Percentiles rank a stretch among this genome's conserved stretches.
Evolutionary conservation across 1,139 yeast species (phyloP).

Genomic region (Saccharomyces hybrid): DNA sequence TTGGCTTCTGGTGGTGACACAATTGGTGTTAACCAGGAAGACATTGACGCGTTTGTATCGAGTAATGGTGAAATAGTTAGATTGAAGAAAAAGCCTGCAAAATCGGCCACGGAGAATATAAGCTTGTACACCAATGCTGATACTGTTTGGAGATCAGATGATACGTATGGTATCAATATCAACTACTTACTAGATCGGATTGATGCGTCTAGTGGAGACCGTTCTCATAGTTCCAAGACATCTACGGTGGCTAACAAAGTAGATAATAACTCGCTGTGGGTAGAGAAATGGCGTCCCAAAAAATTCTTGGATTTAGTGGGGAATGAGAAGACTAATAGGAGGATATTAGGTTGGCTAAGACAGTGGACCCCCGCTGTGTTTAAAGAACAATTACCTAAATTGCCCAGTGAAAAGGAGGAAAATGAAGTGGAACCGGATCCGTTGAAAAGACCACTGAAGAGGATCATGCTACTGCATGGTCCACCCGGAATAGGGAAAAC

Average conservation of each 20-base stretch:
- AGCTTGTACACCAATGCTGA: not conserved
- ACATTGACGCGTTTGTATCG: not conserved
- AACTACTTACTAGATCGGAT: conserved; percentile 32
- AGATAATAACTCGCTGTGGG: conserved; percentile 40
- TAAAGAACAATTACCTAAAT: conserved; percentile 35
- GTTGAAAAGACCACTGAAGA: conserved; percentile 62
- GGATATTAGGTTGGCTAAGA: conserved; percentile 68
- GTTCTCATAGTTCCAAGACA: not conserved
- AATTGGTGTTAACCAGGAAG: not conserved
- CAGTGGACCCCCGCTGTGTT: conserved; percentile 73
- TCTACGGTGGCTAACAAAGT: not conserved
- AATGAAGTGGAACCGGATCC: conserved; percentile 37
- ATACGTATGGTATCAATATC: conserved; percentile 34
- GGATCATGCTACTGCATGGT: conserved; percentile 71
- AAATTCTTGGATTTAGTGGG: conserved; percentile 70
- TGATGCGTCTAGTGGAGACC: conserved; percentile 14
- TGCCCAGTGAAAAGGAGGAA: conserved; percentile 7
- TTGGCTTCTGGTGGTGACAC: not conserved
- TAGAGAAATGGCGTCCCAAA: conserved; percentile 80
- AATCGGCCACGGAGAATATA: not conserved
- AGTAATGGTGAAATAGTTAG: not conserved
- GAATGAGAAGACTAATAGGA: conserved; percentile 70
- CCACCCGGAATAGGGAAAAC: conserved; percentile 98
- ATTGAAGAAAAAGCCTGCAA: conserved; percentile 2
- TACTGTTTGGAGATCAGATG: conserved; percentile 24